phyloP scores from a whole-genome alignment of 2,329 filamentous ascomycete genomes.

The Talaromyces sp. region DNA sequence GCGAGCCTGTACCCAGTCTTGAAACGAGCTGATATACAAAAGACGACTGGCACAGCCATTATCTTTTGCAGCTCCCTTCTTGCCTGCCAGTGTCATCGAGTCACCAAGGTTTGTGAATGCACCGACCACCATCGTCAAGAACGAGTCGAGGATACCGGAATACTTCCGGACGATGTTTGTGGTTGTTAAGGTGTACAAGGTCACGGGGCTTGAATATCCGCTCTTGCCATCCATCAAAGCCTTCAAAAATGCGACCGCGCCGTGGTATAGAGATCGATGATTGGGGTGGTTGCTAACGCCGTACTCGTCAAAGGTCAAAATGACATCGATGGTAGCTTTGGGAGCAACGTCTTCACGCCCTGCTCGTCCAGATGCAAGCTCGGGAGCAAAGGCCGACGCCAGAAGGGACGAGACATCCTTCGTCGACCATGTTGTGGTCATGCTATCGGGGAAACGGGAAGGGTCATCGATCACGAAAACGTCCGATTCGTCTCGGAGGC shows the following conservation, averaged over 20 bases:
- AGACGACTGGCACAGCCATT: constrained; percentile 55
- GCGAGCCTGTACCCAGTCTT: constrained; percentile 65
- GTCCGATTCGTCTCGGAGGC: constrained; percentile 70
- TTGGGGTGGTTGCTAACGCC: constrained; percentile 90
- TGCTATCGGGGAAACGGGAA: constrained; percentile 79
- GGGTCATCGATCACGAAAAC: constrained; percentile 80
- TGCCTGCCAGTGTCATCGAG: constrained; percentile 19
- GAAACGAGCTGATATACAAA: constrained; percentile 67
- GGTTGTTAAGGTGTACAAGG: constrained; percentile 78
- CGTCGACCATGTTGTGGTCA: constrained; percentile 74
- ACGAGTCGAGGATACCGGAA: constrained; percentile 67
- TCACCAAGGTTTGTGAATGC: constrained; percentile 39
- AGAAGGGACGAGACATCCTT: constrained; percentile 68
- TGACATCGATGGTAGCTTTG: constrained; percentile 65
- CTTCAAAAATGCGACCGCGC: constrained; percentile 69
- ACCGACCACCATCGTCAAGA: constrained; percentile 64
- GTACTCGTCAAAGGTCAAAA: constrained; percentile 82
- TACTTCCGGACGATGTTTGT: constrained; percentile 79
- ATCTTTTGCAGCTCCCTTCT: constrained; percentile 45
- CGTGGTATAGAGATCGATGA: constrained; percentile 84
- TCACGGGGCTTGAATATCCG: constrained; percentile 69
- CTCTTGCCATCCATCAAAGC: constrained; percentile 60
- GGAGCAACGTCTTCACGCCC: constrained; percentile 42
- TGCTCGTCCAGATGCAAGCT: constrained; percentile 42
- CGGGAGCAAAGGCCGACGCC: constrained; percentile 68